Evolutionary conservation across 1,139 yeast species (phyloP), one percentile per base, ranked within the genome.

Genomic region (Arxiozyma telluris): DNA sequence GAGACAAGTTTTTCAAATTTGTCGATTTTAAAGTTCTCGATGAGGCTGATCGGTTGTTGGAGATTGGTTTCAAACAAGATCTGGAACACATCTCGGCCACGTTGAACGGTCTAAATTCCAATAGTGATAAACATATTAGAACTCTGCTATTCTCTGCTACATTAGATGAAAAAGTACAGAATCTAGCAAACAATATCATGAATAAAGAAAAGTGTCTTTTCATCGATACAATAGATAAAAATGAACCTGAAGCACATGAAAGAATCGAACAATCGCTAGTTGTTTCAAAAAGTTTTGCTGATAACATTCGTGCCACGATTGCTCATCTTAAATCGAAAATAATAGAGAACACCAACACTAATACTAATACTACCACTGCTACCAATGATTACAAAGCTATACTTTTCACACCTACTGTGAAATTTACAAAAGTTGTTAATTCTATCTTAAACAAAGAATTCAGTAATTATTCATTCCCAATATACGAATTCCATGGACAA

Each of bases 121-220:
- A 60, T 5, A 67, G 68, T 38, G 55, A 62, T 23, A 58, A 62
- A 51, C 61, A 73, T 58, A 65, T 79, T 60, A 88, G 84, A 63
- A 82, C 91, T 27, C 73, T 89, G 62, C 75, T 91, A 61, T 91
- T 88, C 67, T 87, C 96, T 64, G 98, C 98, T 34, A 91, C 98
- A 25, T 80, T 90, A 59, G 91, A 85, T 66, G 74, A 78, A 30
- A 75, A 78, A 50, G 94, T 90, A 39, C 75, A 79, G 52, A 67
- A 72, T 6, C 81, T 90, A 69, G 95, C 96, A 22, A 73, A 75
- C 55, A 70, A 73, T 30, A 82, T 84, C 57, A 81, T 89, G 66
- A 64, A 66, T 53, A 86, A 87, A 50, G 69, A 73, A n/a, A 74
- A 79, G 51, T 88, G 81, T 65, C 75, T 78, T 53, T 84, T 78